Base-by-base conservation (phyloP, 345 rosid genomes). In the Boechera divaricarpa region DNA sequence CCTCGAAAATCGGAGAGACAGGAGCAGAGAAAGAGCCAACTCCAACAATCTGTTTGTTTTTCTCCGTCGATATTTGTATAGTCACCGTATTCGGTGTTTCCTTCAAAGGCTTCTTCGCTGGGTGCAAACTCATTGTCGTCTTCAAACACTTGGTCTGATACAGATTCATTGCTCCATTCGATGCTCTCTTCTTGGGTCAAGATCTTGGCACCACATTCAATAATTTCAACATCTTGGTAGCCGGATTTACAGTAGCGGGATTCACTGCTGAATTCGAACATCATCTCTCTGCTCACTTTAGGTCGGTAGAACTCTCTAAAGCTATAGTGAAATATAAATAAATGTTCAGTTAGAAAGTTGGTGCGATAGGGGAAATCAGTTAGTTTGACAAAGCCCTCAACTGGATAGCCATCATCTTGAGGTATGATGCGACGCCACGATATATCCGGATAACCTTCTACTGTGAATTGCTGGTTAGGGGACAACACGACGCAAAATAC, bases 131-230 rank as follows among this genome's bases (percentile, higher is more conserved):
- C 21, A 21, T 21, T 21, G 21, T 1, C 21, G 21, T 21, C 21
- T 21, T 21, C 21, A 21, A 1, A 21, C 1, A 1, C 21, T 21
- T 21, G 21, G 21, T 21, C 28, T 28, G 8, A n/a, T 44, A 6
- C 53, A 65, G 16, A 51, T 67, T 36, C 36, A 24, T 35, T 3
- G 35, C 18, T 67, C 51, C 6, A 9, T 60, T 33, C 32, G 59
- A 21, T 21, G 21, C 21, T 21, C 21, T 21, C 1, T 21, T 21
- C 21, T 21, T 21, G 21, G 18, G 41, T 42, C 18, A 10, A 58
- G 16, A 59, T 47, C 59, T 39, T 56, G 49, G 42, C 76, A 48
- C 76, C 59, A 48, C 59, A 72, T 7, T 60, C 76, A 48, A 49
- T 3, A 36, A 48, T 24, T 2, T 72, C 10, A 10, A 59, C 1